Percentiles rank a stretch among this genome's conserved stretches.
These are phyloP conservation scores for Aphanocladium album DNA, from an alignment of 2,329 filamentous ascomycete genomes.

Conservation along the genomic window DNA sequence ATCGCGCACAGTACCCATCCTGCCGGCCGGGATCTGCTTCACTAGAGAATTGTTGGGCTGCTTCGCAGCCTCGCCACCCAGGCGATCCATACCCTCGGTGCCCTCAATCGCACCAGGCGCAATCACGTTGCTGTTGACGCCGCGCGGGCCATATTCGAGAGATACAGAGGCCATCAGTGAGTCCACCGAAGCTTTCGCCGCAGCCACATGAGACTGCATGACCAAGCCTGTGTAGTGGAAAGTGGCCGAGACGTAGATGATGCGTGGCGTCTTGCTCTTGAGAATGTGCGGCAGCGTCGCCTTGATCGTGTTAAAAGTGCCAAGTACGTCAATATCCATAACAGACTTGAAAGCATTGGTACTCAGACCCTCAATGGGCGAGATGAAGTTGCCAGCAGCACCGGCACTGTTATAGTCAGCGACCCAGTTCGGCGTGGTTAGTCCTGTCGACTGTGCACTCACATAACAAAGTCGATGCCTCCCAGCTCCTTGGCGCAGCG, in stretches of 20 bases:
- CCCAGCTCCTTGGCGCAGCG: conserved; percentile 78
- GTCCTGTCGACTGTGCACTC: conserved; percentile 28
- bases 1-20: conserved; percentile 76
- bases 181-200: conserved; percentile 88
- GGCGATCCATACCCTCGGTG: conserved; percentile 74
- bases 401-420: conserved; percentile 60
- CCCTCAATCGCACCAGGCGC: conserved; percentile 79
- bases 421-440: no score
- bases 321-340: conserved; percentile 92
- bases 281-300: conserved; percentile 79
- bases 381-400: conserved; percentile 92
- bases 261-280: conserved; percentile 70
- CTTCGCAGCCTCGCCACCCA: conserved; percentile 38
- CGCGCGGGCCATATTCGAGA: conserved; percentile 84
- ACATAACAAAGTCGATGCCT: conserved; percentile 89
- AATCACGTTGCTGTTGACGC: conserved; percentile 83
- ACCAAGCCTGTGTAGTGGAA: conserved; percentile 87
- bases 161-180: conserved; percentile 73
- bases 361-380: conserved; percentile 74
- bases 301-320: conserved; percentile 92
- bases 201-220: conserved; percentile 82
- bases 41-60: conserved; percentile 26
- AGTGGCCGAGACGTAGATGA: conserved; percentile 85
- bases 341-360: conserved; percentile 92
- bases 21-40: conserved; percentile 62